Evolutionary conservation across 495 filamentous ascomycete species (phyloP).

Genomic region (Oleoguttula mirabilis): DNA sequence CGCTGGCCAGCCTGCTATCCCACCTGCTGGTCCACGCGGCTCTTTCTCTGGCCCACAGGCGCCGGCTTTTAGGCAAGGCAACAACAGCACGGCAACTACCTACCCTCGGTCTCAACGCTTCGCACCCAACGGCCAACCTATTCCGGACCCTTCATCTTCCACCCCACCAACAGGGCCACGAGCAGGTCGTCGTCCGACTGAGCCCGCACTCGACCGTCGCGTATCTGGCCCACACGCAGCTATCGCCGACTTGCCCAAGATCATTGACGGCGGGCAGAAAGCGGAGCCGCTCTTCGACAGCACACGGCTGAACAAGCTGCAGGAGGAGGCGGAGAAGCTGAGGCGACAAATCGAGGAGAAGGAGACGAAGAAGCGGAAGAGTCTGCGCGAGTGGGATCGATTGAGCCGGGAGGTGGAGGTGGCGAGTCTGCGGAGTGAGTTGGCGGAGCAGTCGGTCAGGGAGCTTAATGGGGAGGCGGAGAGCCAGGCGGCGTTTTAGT

Average conservation of each 20-base stretch:
- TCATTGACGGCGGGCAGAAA: slow-evolving; percentile 45
- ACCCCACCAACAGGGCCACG: slow-evolving; percentile 13
- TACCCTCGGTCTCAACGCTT: slow-evolving; percentile 43
- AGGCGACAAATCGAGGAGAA: slow-evolving; percentile 44
- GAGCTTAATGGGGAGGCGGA: too few relatives aligned
- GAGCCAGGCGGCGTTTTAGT: too few relatives aligned
- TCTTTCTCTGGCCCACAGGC: slow-evolving; percentile 19
- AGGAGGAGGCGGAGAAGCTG: slow-evolving; percentile 44
- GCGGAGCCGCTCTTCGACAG: slow-evolving; percentile 29
- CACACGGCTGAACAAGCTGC: slow-evolving; percentile 31
- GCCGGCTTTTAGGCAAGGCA: slow-evolving; percentile 20
- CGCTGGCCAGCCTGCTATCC: slow-evolving; percentile 5
- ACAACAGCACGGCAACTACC: slow-evolving; percentile 36
- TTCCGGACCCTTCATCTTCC: slow-evolving; percentile 11
- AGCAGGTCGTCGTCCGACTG: not conserved
- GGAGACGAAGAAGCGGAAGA: slow-evolving; percentile 40
- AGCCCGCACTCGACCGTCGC: not conserved
- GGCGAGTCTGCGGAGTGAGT: slow-evolving; percentile 45
- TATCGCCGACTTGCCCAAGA: slow-evolving; percentile 38
- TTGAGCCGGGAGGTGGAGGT: slow-evolving; percentile 47
- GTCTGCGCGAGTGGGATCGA: slow-evolving; percentile 47
- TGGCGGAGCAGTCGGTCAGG: slow-evolving; percentile 49
- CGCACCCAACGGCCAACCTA: slow-evolving; percentile 20
- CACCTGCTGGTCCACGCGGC: slow-evolving; percentile 20
- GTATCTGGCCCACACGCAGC: slow-evolving; percentile 28